A percentile compares a stretch with the other conserved stretches of the same genome.
Conservation (phyloP, 345 rosid species). For the Rubroshorea leprosula region DNA sequence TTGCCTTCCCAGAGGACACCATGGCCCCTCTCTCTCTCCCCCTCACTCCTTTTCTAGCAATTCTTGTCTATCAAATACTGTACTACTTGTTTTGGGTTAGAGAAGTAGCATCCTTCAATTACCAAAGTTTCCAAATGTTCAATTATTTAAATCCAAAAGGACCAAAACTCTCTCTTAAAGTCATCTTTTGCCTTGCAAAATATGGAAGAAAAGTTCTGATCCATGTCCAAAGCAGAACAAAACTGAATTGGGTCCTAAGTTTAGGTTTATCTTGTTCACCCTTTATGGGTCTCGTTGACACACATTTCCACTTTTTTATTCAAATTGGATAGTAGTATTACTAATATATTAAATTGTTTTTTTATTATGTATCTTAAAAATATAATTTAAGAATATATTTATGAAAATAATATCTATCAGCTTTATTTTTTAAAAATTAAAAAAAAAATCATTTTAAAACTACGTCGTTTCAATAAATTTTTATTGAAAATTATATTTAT, state of each 20-base stretch:
- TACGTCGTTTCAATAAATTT: too few relatives aligned
- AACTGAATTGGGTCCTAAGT: too few relatives aligned
- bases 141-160: too few relatives aligned
- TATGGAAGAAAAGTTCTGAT: background rate
- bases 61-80: conserved; percentile 3
- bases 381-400: too few relatives aligned
- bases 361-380: too few relatives aligned
- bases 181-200: background rate
- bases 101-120: background rate
- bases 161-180: background rate
- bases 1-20: conserved; percentile 26
- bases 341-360: too few relatives aligned
- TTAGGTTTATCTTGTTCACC: background rate
- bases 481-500: too few relatives aligned
- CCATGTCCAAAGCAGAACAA: background rate
- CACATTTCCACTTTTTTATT: background rate
- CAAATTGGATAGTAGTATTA: background rate
- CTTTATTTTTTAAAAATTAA: too few relatives aligned
- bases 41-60: background rate
- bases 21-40: conserved; percentile 17
- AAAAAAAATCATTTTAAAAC: too few relatives aligned
- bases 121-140: background rate
- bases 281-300: background rate
- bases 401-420: too few relatives aligned
- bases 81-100: too few relatives aligned